Conservation (phyloP, 2,329 filamentous ascomycete genomes). For the Xylariaceae sp. region DNA sequence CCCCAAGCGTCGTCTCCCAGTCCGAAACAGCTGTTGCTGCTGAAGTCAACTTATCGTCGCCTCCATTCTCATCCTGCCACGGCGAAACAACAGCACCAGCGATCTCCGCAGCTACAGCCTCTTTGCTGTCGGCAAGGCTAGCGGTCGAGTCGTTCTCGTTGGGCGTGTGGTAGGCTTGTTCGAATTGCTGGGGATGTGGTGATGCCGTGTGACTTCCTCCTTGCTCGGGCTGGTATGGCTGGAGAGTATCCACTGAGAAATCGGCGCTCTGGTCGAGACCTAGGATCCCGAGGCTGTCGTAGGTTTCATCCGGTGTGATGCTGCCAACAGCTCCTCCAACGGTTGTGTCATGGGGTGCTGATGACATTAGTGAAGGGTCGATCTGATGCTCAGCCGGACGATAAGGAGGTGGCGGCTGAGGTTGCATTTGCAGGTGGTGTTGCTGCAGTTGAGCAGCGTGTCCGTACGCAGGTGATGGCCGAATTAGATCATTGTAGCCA, state of each 20-base stretch:
- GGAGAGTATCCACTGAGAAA: constrained; percentile 16
- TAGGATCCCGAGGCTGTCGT: constrained; percentile 21
- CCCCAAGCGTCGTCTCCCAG: constrained; percentile 22
- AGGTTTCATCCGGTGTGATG: constrained; percentile 7
- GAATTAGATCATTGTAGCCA: constrained; percentile 29
- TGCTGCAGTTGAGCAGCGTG: no score
- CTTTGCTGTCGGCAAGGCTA: no score
- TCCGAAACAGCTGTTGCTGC: constrained; percentile 14
- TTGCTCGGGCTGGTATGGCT: constrained; percentile 17
- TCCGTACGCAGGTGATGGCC: constrained; percentile 4
- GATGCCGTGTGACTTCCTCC: constrained; percentile 14
- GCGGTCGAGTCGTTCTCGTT: constrained; percentile 6
- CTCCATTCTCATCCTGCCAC: constrained; percentile 19
- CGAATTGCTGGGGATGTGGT: constrained; percentile 17
- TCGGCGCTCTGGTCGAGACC: constrained; percentile 12
- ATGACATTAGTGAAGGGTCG: constrained; percentile 15
- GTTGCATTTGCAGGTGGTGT: constrained; percentile 8
- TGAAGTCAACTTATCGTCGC: constrained; percentile 3
- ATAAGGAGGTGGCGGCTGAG: constrained; percentile 4
- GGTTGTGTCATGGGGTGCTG: constrained; percentile 2
- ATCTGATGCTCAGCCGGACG: constrained; percentile 13
- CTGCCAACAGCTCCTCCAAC: constrained; percentile 6
- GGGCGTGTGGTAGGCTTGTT: constrained; percentile 13
- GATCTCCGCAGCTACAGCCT: not conserved
- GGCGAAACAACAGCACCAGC: constrained; percentile 5